phyloP scores from a whole-genome alignment of 352 stramenopile genomes.

The Thraustochytrium sp. region DNA sequence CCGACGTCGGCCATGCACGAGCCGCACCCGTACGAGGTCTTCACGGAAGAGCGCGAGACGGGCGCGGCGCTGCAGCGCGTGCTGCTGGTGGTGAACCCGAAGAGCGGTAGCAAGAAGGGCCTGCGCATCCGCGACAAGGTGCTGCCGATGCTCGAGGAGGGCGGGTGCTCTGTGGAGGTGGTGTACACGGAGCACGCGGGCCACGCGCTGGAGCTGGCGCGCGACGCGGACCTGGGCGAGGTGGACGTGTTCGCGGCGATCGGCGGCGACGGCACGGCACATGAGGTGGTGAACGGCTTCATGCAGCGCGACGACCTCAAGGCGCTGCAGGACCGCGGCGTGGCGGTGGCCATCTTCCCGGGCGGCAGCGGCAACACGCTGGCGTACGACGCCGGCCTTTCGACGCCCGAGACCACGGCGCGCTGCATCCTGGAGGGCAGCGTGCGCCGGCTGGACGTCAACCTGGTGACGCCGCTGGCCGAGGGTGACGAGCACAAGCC shows the following conservation, averaged over 20 bases:
- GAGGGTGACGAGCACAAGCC: background rate
- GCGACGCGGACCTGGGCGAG: background rate
- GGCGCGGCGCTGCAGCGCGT: constrained; percentile 5
- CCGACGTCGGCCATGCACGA: background rate
- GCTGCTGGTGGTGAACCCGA: constrained; percentile 32
- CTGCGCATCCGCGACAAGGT: background rate
- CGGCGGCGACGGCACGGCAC: constrained; percentile 45
- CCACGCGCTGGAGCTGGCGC: constrained; percentile 35
- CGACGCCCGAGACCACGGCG: background rate
- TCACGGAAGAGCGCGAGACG: background rate
- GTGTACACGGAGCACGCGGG: constrained; percentile 42
- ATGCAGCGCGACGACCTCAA: constrained; percentile 10
- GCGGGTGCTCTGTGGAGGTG: constrained; percentile 1
- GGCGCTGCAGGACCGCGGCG: constrained; percentile 1
- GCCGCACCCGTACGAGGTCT: background rate
- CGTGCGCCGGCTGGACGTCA: constrained; percentile 10
- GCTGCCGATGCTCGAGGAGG: background rate
- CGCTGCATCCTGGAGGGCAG: background rate
- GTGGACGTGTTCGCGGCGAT: constrained; percentile 40
- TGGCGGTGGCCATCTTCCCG: constrained; percentile 39
- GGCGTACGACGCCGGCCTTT: constrained; percentile 10
- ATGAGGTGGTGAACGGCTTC: constrained; percentile 46
- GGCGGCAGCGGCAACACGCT: constrained; percentile 44
- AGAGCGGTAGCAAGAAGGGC: background rate
- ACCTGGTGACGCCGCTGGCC: background rate